Conservation (phyloP, 2,329 filamentous ascomycete species). For the Trichoderma arundinaceum region DNA sequence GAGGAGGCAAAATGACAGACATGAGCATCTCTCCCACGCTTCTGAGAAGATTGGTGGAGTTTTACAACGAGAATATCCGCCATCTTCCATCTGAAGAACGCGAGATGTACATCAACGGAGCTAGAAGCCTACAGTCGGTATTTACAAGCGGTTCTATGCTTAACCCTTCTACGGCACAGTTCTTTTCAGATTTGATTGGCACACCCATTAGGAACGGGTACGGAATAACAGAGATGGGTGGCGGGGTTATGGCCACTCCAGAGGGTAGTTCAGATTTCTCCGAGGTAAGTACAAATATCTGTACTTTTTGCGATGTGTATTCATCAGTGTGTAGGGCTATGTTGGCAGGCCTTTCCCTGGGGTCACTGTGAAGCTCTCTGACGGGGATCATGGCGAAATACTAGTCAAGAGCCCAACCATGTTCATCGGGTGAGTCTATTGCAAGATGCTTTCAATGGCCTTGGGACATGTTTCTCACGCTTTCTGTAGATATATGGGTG, state of each 20-base stretch:
- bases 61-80: neutral
- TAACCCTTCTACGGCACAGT: neutral
- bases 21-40: constrained; percentile 14
- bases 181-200: neutral
- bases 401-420: neutral
- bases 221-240: constrained; percentile 12
- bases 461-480: neutral
- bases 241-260: constrained; percentile 9
- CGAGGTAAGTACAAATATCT: neutral
- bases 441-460: no score
- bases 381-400: neutral
- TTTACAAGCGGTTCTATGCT: constrained; percentile 14
- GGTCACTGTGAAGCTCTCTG: neutral
- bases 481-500: neutral
- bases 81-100: neutral
- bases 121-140: neutral
- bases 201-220: neutral
- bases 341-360: neutral
- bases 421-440: neutral
- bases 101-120: neutral
- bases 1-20: neutral
- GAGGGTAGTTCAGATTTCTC: neutral
- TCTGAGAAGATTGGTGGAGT: constrained; percentile 2
- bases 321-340: neutral
- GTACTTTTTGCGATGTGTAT: neutral